Evolutionary conservation across 176 grass and related monocot species (phyloP), one percentile per base, ranked within the genome.

Genomic region (Lolium perenne): DNA sequence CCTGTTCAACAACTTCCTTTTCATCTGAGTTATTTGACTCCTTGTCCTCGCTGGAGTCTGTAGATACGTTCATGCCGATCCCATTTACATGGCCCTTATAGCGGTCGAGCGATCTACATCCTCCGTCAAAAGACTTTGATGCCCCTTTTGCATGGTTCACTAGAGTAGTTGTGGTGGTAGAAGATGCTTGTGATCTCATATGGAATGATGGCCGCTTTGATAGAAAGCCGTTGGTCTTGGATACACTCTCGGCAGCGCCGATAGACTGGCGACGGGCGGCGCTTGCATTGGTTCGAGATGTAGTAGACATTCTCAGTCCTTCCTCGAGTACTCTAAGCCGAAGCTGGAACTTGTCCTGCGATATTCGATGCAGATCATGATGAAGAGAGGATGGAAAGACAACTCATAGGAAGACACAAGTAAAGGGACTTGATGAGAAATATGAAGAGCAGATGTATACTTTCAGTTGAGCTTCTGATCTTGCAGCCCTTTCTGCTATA

Each of bases 401-500:
- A 38, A n/a, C 2, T 63, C 47, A 46, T 12, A 65, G 76, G 77
- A 89, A 50, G 46, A 45, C 50, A 6, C 9, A 76, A 72, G 25
- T 49, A 79, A 40, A 63, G 74, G 21, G 20, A 76, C 58, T 10
- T 80, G 14, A 17, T 58, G 66, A 54, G 51, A 80, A 74, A 58
- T 15, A 67, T 68, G 5, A 32, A 41, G 15, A 64, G 59, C 20
- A 62, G 81, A 54, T 1, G 4, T 0, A 20, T 93, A 99, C 97
- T 87, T 99, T 99, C 13, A 99, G 83, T 80, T 95, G 97, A 82
- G 92, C 97, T 92, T 99, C 97, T 55, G 92, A 99, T 86, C 83
- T 81, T 86, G 97, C 91, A 22, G 97, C 81, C 78, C 94, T 89
- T 50, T 99, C 97, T 71, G 90, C 86, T 58, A 99, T 96, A 73